phyloP scores from a whole-genome alignment of 2,329 filamentous ascomycete genomes.

The Onygena corvina region DNA sequence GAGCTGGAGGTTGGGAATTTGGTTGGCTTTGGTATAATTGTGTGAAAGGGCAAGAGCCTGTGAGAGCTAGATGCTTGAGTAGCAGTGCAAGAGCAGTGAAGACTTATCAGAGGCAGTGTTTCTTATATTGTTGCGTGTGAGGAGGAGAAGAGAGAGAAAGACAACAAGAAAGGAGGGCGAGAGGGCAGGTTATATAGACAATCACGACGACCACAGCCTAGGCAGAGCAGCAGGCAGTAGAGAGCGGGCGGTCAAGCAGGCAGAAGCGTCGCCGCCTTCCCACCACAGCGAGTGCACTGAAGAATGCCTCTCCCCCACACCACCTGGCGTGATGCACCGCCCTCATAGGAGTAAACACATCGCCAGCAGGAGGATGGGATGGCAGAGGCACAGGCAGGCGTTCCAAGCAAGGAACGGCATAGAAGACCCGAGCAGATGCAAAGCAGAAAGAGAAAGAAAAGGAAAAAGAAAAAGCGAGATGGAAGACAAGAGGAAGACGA shows the following conservation, averaged over 20 bases:
- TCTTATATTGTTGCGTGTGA: not conserved
- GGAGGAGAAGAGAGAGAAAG: not conserved
- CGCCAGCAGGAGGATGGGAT: not conserved
- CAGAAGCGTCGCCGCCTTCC: not conserved
- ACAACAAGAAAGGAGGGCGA: not conserved
- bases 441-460: too few relatives aligned
- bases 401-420: not conserved
- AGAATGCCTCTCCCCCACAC: not conserved
- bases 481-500: too few relatives aligned
- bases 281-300: not conserved
- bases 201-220: not conserved
- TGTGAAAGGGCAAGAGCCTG: not conserved
- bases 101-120: not conserved
- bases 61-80: not conserved
- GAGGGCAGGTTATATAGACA: slow-evolving; percentile 1
- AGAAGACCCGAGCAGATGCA: too few relatives aligned
- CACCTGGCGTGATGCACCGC: not conserved
- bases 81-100: not conserved
- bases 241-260: not conserved
- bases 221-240: not conserved
- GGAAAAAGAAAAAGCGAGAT: too few relatives aligned
- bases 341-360: not conserved
- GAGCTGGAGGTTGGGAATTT: not conserved
- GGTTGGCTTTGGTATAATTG: too few relatives aligned
- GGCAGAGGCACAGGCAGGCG: not conserved